These are phyloP conservation scores for Nicotiana benthamiana DNA, from an alignment of 257 asterid species.

Conservation along the genomic window DNA sequence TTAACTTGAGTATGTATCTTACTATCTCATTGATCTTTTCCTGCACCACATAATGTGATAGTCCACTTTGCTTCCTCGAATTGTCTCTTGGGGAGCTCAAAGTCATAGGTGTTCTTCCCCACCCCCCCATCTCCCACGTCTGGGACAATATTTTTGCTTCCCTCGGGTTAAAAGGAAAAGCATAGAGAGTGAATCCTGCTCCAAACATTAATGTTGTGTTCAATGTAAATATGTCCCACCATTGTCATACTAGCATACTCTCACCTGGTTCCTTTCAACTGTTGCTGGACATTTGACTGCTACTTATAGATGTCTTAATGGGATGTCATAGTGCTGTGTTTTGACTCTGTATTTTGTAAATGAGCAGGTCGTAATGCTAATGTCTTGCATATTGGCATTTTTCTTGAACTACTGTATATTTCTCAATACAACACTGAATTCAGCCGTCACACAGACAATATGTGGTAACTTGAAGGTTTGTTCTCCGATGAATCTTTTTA, in stretches of 20 bases:
- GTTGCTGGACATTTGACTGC: background rate
- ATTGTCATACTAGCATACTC: background rate
- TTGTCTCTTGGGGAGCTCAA: background rate
- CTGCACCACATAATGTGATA: background rate
- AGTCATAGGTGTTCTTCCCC: background rate
- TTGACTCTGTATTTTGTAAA: slow-evolving; percentile 2
- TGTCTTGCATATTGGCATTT: slow-evolving; percentile 83
- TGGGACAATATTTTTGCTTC: background rate
- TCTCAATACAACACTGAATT: slow-evolving; percentile 86
- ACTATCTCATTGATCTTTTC: background rate
- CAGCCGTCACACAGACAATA: slow-evolving; percentile 91
- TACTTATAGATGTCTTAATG: background rate
- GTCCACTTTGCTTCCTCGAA: background rate
- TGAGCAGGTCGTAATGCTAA: slow-evolving; percentile 59
- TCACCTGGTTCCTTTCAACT: background rate
- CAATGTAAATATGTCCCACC: background rate
- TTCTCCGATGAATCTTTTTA: slow-evolving; percentile 6
- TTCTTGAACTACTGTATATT: slow-evolving; percentile 71
- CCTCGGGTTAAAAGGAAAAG: background rate
- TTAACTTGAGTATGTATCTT: background rate
- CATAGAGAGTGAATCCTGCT: background rate
- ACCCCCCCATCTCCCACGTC: background rate
- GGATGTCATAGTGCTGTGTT: slow-evolving; percentile 5
- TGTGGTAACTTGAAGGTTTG: slow-evolving; percentile 94
- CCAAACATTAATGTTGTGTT: background rate